phyloP scores from a whole-genome alignment of 192 early-diverging fungal species.

The Phlyctochytrium bullatum region DNA sequence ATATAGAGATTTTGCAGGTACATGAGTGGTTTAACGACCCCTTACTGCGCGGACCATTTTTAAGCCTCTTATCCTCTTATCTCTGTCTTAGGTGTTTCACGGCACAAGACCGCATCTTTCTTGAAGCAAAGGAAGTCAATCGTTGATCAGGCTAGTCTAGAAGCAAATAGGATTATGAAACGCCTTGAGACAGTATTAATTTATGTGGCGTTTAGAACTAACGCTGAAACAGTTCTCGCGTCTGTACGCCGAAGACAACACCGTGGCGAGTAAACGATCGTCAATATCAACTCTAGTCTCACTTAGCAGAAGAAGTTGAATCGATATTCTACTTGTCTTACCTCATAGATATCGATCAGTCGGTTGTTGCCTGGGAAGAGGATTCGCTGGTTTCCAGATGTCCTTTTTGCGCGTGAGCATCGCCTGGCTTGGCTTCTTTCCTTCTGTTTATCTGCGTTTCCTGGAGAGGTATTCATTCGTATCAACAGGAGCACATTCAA shows the following conservation, averaged over 20 bases:
- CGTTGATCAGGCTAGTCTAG: constrained; percentile 35
- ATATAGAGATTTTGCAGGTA: constrained; percentile 19
- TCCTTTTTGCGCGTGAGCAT: constrained; percentile 40
- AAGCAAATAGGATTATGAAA: constrained; percentile 53
- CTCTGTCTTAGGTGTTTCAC: constrained; percentile 36
- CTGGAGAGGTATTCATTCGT: no score
- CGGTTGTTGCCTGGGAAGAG: constrained; percentile 47
- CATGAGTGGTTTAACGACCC: background rate
- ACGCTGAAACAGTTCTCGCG: constrained; percentile 12
- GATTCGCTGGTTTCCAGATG: constrained; percentile 39
- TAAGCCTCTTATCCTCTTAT: constrained; percentile 14
- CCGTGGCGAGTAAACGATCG: constrained; percentile 3
- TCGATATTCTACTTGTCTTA: background rate
- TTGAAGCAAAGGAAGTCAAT: constrained; percentile 30
- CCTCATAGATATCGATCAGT: constrained; percentile 36
- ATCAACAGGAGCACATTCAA: constrained; percentile 26
- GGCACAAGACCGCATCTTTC: constrained; percentile 37
- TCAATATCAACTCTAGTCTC: background rate
- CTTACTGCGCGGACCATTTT: no score
- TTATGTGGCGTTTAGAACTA: no score
- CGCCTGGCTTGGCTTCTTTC: background rate
- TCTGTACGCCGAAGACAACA: constrained; percentile 18
- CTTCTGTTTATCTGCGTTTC: no score
- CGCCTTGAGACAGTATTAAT: constrained; percentile 56
- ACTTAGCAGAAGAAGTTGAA: background rate